Evolutionary conservation across 257 asterid genomes (phyloP).

Genomic region (Voacanga thouarsii): DNA sequence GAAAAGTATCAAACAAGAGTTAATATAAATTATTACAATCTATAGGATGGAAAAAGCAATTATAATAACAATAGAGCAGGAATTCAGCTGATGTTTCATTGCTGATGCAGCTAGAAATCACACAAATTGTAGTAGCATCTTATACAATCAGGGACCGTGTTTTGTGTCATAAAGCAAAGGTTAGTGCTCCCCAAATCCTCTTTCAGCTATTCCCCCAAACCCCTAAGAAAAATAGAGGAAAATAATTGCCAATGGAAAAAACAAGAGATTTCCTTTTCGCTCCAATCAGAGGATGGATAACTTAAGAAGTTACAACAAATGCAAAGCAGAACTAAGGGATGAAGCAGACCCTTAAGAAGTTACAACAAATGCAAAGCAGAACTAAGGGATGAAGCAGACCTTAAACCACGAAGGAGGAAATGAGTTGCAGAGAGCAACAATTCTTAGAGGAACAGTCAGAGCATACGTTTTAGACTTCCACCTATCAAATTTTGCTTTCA

Average conservation of each 20-base stretch:
- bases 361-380: not conserved
- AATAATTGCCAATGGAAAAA: too few species aligned
- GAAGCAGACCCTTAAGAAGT: conserved; percentile 56
- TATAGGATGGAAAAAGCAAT: not conserved
- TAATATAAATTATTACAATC: not conserved
- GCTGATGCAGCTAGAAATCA: not conserved
- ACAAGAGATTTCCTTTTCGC: not conserved
- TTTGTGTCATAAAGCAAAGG: too few species aligned
- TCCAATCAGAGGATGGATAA: not conserved
- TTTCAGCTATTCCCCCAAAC: not conserved
- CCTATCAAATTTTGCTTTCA: conserved; percentile 63
- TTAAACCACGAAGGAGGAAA: conserved; percentile 79
- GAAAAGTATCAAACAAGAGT: not conserved
- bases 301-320: not conserved
- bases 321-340: conserved; percentile 3
- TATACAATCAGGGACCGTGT: not conserved
- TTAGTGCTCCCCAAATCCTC: too few species aligned
- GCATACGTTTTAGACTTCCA: conserved; percentile 88
- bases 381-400: conserved; percentile 37
- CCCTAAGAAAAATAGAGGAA: not conserved
- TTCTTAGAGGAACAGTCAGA: conserved; percentile 67
- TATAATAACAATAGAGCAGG: not conserved
- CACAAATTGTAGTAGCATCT: not conserved
- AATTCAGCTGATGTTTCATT: not conserved
- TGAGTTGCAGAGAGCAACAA: conserved; percentile 78